These are phyloP conservation scores for Acephala macrosclerotiorum DNA, from an alignment of 2,329 filamentous ascomycete species.

Conservation along the genomic window DNA sequence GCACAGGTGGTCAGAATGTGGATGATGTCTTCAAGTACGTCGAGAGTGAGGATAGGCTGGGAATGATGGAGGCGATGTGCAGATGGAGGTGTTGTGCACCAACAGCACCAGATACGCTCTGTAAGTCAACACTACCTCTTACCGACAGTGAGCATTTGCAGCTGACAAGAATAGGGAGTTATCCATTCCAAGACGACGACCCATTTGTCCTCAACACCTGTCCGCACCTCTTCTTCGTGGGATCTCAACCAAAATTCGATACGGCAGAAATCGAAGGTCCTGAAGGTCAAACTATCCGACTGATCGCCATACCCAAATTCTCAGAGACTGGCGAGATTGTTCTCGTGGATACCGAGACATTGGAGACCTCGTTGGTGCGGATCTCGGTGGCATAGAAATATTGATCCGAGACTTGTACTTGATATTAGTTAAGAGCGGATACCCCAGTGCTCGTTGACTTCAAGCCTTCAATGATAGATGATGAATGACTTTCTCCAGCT, in stretches of 20 bases:
- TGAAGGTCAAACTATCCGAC: slow-evolving; percentile 73
- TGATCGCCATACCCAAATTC: slow-evolving; percentile 88
- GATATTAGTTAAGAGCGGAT: background rate
- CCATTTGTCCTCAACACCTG: slow-evolving; percentile 86
- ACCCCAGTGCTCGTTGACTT: background rate
- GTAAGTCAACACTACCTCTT: slow-evolving; percentile 65
- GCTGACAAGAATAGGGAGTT: slow-evolving; percentile 72
- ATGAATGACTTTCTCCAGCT: too few relatives aligned
- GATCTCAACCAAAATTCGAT: slow-evolving; percentile 81
- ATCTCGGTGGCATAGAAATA: slow-evolving; percentile 29
- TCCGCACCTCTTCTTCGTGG: slow-evolving; percentile 91
- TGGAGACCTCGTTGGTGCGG: slow-evolving; percentile 58
- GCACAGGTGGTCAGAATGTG: slow-evolving; percentile 89
- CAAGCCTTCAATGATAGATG: background rate
- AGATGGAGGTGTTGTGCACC: slow-evolving; percentile 91
- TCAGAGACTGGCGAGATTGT: slow-evolving; percentile 79
- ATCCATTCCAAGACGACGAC: slow-evolving; percentile 94
- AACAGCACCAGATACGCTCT: slow-evolving; percentile 94
- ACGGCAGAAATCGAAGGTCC: slow-evolving; percentile 73
- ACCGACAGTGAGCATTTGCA: background rate
- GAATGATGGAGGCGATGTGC: slow-evolving; percentile 94
- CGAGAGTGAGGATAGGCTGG: slow-evolving; percentile 76
- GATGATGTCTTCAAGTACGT: slow-evolving; percentile 95
- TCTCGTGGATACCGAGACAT: slow-evolving; percentile 83
- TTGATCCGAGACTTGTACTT: background rate